Evolutionary conservation across 2,329 filamentous ascomycete species (phyloP).

Genomic region (Penicillium sp.): DNA sequence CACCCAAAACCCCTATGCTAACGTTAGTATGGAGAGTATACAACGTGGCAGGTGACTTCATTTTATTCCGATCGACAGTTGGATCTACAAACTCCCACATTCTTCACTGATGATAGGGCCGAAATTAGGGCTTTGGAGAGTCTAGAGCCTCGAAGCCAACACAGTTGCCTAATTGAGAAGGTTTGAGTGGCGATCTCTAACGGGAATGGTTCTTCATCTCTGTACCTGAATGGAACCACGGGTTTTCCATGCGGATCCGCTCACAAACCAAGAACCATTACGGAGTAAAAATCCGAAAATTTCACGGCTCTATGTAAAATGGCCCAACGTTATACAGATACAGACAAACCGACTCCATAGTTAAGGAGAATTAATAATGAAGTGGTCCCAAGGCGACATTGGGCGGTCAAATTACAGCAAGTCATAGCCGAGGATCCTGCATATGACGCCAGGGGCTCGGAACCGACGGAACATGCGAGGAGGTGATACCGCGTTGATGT

Average conservation of each 20-base stretch:
- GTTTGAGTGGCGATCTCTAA: slow-evolving; percentile 11
- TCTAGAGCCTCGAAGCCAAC: not conserved
- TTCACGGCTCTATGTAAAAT: too few species aligned
- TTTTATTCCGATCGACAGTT: not conserved
- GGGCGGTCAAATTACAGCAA: not conserved
- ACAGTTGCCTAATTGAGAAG: slow-evolving; percentile 10
- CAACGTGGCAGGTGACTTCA: not conserved
- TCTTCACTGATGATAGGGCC: not conserved
- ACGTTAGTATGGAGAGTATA: not conserved
- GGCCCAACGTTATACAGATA: too few species aligned
- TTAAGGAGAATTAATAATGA: not conserved
- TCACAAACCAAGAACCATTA: too few species aligned
- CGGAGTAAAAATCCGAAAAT: too few species aligned
- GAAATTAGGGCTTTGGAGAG: not conserved
- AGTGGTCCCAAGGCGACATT: not conserved
- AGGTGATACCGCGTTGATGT: slow-evolving; percentile 8
- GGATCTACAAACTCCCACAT: not conserved
- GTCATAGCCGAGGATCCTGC: slow-evolving; percentile 13
- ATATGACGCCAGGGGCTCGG: slow-evolving; percentile 24
- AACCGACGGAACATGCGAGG: slow-evolving; percentile 4
- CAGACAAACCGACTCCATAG: too few species aligned
- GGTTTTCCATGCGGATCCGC: not conserved
- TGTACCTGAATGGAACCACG: slow-evolving; percentile 7
- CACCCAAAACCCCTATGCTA: not conserved
- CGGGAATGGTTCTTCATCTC: not conserved